These are phyloP conservation scores for Blastocystis sp. DNA, from an alignment of 352 stramenopile genomes.

Conservation along the genomic window DNA sequence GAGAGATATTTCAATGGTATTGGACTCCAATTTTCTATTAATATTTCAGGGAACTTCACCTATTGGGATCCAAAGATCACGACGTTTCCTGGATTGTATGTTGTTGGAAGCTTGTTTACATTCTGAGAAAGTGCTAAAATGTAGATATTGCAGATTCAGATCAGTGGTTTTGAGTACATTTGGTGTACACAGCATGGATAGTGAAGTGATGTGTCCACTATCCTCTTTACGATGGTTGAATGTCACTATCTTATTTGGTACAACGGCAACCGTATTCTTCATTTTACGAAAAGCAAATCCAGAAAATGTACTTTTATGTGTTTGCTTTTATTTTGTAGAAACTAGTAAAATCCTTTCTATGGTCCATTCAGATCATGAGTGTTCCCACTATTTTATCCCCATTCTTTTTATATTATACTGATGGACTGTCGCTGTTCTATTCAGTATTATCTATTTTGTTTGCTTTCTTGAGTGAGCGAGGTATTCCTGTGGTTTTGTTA, in stretches of 20 bases:
- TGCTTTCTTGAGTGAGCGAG: constrained; percentile 66
- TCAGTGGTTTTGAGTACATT: constrained; percentile 64
- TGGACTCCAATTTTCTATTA: constrained; percentile 71
- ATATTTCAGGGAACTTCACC: constrained; percentile 15
- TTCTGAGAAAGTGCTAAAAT: neutral
- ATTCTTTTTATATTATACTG: constrained; percentile 81
- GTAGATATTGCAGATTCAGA: constrained; percentile 37
- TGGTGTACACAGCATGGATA: neutral
- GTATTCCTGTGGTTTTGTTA: neutral
- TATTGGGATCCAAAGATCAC: constrained; percentile 83
- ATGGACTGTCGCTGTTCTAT: constrained; percentile 79
- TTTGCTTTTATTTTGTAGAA: neutral
- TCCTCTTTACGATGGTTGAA: constrained; percentile 77
- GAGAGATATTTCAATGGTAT: constrained; percentile 78
- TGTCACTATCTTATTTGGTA: constrained; percentile 74
- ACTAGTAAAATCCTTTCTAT: constrained; percentile 71
- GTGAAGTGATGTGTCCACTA: constrained; percentile 73
- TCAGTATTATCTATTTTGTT: constrained; percentile 76
- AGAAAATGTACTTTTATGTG: neutral
- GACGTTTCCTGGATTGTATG: constrained; percentile 81
- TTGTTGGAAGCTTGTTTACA: constrained; percentile 73
- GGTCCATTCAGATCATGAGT: constrained; percentile 74
- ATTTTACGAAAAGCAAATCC: neutral
- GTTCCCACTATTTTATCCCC: constrained; percentile 82
- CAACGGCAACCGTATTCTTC: neutral